Evolutionary conservation across 2,329 filamentous ascomycete genomes (phyloP).

Genomic region (Malbranchea zuffiana): DNA sequence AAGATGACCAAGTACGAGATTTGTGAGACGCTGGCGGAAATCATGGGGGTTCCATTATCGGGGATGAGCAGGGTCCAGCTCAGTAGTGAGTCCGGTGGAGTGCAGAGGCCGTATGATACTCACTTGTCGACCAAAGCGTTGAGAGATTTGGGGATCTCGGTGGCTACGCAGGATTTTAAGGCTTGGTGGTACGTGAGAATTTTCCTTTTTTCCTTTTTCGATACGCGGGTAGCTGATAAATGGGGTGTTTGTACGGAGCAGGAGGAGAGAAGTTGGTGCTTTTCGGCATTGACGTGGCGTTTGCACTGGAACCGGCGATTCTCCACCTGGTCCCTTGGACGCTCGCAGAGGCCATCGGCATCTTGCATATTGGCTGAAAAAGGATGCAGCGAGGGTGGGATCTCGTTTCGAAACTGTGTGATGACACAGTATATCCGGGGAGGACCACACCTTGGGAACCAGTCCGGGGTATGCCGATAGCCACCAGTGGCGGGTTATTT

Average conservation of each 20-base stretch:
- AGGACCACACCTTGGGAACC: too few species aligned
- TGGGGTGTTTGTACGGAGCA: not conserved
- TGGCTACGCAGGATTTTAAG: conserved; percentile 62
- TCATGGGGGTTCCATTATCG: conserved; percentile 62
- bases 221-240: not conserved
- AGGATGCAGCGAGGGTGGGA: too few species aligned
- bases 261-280: conserved; percentile 12
- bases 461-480: too few species aligned
- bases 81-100: conserved; percentile 58
- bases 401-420: too few species aligned
- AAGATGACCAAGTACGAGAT: conserved; percentile 85
- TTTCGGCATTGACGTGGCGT: conserved; percentile 10
- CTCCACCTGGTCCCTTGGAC: too few species aligned
- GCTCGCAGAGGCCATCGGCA: too few species aligned
- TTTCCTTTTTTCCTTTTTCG: conserved; percentile 3
- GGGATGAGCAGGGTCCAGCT: conserved; percentile 55
- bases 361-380: too few species aligned
- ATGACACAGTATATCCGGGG: too few species aligned
- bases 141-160: conserved; percentile 61
- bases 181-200: conserved; percentile 58
- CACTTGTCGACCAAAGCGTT: conserved; percentile 69
- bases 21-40: conserved; percentile 63
- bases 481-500: too few species aligned
- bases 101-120: conserved; percentile 76
- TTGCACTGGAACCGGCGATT: too few species aligned